These are phyloP conservation scores for Boletus bicolor DNA, from an alignment of 768 basidiomycete species.

Conservation along the genomic window DNA sequence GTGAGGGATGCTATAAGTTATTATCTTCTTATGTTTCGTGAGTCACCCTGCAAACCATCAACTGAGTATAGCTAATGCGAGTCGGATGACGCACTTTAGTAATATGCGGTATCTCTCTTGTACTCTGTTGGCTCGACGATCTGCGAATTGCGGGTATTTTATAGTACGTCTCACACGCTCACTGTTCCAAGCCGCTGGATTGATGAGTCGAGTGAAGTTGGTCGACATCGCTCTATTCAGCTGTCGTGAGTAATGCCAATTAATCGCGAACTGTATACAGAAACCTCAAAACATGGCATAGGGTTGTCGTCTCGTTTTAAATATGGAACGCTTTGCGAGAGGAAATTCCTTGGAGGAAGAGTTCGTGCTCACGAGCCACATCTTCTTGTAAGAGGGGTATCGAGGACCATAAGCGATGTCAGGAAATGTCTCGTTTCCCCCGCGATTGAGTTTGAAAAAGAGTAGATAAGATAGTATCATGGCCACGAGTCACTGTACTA, in stretches of 20 bases:
- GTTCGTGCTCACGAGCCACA: slow-evolving; percentile 8
- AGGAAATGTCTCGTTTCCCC: neutral
- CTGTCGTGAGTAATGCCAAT: slow-evolving; percentile 12
- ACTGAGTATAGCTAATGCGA: neutral
- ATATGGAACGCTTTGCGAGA: slow-evolving; percentile 19
- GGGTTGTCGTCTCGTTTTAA: slow-evolving; percentile 25
- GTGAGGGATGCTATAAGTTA: slow-evolving; percentile 47
- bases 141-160: neutral
- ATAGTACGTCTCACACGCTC: slow-evolving; percentile 3
- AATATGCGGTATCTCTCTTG: neutral
- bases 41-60: neutral
- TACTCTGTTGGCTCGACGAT: neutral
- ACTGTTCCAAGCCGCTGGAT: neutral
- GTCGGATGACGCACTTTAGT: neutral
- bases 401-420: no score
- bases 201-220: slow-evolving; percentile 12
- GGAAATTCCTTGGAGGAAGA: neutral
- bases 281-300: neutral
- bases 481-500: no score
- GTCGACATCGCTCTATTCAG: slow-evolving; percentile 12
- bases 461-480: no score
- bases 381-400: neutral
- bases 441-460: no score
- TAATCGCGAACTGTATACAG: neutral
- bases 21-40: slow-evolving; percentile 41